Percentiles rank a stretch among this genome's conserved stretches.
phyloP scores from a whole-genome alignment of 306 rosid species.

The Cyamopsis tetragonoloba region DNA sequence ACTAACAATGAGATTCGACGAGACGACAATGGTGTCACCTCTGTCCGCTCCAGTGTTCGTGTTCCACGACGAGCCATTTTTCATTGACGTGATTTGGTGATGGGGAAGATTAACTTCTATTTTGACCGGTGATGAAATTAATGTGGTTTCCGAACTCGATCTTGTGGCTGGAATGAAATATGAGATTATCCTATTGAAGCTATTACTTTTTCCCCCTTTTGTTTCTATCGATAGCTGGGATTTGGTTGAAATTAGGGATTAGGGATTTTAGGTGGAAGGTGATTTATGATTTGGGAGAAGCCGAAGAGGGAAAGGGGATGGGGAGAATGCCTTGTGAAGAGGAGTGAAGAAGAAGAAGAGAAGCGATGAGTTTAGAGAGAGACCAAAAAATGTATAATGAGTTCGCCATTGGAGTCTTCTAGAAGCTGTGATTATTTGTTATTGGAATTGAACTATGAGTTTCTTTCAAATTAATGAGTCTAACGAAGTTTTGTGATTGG shows the following conservation, averaged over 20 bases:
- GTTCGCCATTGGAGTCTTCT: slow-evolving; percentile 72
- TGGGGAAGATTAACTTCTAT: too few relatives aligned
- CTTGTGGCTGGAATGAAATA: slow-evolving; percentile 63
- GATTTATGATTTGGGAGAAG: slow-evolving; percentile 63
- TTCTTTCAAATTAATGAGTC: background rate
- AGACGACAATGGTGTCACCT: too few relatives aligned
- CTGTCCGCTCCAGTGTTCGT: too few relatives aligned
- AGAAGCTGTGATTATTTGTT: slow-evolving; percentile 71
- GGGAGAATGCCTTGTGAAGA: slow-evolving; percentile 72
- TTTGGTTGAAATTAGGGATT: slow-evolving; percentile 33
- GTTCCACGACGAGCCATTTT: too few relatives aligned
- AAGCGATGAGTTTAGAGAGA: slow-evolving; percentile 59
- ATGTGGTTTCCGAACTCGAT: slow-evolving; percentile 59
- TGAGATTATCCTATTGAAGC: slow-evolving; percentile 65
- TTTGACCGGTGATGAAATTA: slow-evolving; percentile 72
- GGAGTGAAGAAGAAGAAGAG: slow-evolving; percentile 69
- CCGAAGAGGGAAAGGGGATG: slow-evolving; percentile 53
- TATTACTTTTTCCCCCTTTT: too few relatives aligned
- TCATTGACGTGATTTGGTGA: too few relatives aligned
- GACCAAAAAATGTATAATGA: slow-evolving; percentile 70
- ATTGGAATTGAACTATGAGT: slow-evolving; percentile 71
- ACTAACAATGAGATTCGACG: too few relatives aligned
- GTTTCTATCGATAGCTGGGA: too few relatives aligned
- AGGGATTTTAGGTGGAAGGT: slow-evolving; percentile 44
- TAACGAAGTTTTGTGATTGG: too few relatives aligned